Base-by-base conservation (phyloP, 192 early-diverging fungal species). In the Pilaira anomala region DNA sequence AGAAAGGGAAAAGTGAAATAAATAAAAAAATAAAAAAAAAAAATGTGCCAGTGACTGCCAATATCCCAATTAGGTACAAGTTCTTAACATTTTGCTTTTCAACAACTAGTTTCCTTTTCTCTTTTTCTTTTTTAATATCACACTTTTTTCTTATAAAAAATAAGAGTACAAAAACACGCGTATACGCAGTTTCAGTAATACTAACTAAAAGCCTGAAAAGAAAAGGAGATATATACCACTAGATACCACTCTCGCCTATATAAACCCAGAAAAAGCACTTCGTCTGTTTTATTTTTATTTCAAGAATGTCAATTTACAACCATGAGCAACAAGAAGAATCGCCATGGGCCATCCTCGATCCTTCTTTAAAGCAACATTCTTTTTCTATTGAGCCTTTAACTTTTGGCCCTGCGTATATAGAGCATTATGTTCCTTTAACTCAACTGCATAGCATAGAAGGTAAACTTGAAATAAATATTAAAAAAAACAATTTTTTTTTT, bases 11-110 rank as follows among this genome's bases (percentile, higher is more conserved):
- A 14, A 13, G 42, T 5, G 21, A 4, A 24, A 21, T 46, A 22
- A 61, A 46, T 16, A 33, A 25, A 59, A 16, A 62, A 48, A 19
- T 22, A 64, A 54, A 41, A 52, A 50, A 55, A 65, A 65, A 56
- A 45, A 42, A 19, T 9, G 1, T 46, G 16, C 4, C 1, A 46
- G 13, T 46, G 44, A 19, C 44, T 46, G 44, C 48, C 33, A 36
- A 36, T 36, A 0, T 36, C 11, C 1, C 30, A 33, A 5, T 36
- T 36, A 36, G 11, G 33, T 5, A 36, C 33, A 36, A 36, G 33
- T 5, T 36, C 12, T 21, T 46, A 18, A 11, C n/a, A 19, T 46
- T 46, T 46, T 6, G 21, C n/a, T 50, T 9, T 36, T 36, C 14
- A 39, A 57, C 33, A 57, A 42, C 36, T 33, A 42, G 7, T 41